phyloP scores from a whole-genome alignment of 2,329 filamentous ascomycete genomes.

The Chrysoporthe austroafricana region DNA sequence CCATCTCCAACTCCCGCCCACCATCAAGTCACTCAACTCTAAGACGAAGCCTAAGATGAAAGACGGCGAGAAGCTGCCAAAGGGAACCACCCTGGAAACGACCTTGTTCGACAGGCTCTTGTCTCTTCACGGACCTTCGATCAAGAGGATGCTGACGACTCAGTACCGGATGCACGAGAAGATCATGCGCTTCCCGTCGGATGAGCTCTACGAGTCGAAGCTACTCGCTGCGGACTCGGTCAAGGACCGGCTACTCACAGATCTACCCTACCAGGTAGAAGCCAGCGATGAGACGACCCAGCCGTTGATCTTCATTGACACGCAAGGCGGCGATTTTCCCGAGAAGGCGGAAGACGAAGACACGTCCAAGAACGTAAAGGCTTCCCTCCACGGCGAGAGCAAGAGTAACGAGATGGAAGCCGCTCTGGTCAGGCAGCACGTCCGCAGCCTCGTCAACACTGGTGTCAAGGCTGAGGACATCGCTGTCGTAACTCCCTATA shows the following conservation, averaged over 20 bases:
- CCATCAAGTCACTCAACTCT: slow-evolving; percentile 78
- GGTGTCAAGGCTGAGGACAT: slow-evolving; percentile 85
- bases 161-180: slow-evolving; percentile 98
- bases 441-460: slow-evolving; percentile 73
- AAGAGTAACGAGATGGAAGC: slow-evolving; percentile 95
- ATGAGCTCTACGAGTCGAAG: slow-evolving; percentile 81
- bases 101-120: slow-evolving; percentile 92
- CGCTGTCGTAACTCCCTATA: slow-evolving; percentile 94
- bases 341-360: slow-evolving; percentile 80
- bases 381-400: slow-evolving; percentile 59
- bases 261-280: slow-evolving; percentile 76
- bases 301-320: slow-evolving; percentile 92
- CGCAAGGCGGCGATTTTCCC: slow-evolving; percentile 89
- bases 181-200: slow-evolving; percentile 94
- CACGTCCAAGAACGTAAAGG: slow-evolving; percentile 50
- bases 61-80: slow-evolving; percentile 43
- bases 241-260: slow-evolving; percentile 72
- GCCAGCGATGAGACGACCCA: slow-evolving; percentile 86
- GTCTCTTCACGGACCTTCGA: slow-evolving; percentile 74
- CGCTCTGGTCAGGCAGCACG: slow-evolving; percentile 76
- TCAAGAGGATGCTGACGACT: slow-evolving; percentile 94
- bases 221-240: slow-evolving; percentile 82
- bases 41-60: slow-evolving; percentile 43
- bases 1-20: slow-evolving; percentile 91
- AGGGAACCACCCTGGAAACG: slow-evolving; percentile 73